A percentile compares a stretch with the other conserved stretches of the same genome.
Evolutionary conservation across 177 flowering plant species (phyloP).

Genomic region (Tripterygium wilfordii): DNA sequence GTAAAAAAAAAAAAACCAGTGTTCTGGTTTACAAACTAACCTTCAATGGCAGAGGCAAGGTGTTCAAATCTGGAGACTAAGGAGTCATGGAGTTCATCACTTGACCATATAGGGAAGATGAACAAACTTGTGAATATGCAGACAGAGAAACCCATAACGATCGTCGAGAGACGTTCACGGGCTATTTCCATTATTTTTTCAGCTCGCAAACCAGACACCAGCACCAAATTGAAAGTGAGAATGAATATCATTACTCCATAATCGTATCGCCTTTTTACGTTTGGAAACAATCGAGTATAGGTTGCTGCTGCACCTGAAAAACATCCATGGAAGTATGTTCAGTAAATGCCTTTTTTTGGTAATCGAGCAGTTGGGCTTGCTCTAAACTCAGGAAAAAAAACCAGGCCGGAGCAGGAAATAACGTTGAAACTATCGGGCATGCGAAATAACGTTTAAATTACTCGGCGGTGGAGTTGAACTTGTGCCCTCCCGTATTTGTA

Average conservation of each 20-base stretch:
- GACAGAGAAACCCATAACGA: slow-evolving; percentile 61
- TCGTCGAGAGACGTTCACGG: slow-evolving; percentile 55
- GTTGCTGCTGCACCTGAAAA: slow-evolving; percentile 59
- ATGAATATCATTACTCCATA: slow-evolving; percentile 78
- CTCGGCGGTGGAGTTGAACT: too few relatives aligned
- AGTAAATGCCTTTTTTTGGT: too few relatives aligned
- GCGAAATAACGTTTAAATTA: too few relatives aligned
- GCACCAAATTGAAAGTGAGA: slow-evolving; percentile 75
- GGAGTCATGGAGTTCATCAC: slow-evolving; percentile 72
- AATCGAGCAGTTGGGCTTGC: too few relatives aligned
- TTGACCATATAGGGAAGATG: slow-evolving; percentile 67
- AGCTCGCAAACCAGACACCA: slow-evolving; percentile 55
- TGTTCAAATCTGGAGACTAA: slow-evolving; percentile 41
- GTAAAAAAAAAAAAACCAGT: too few relatives aligned
- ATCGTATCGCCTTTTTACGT: slow-evolving; percentile 57
- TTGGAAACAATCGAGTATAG: slow-evolving; percentile 46
- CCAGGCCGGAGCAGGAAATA: too few relatives aligned
- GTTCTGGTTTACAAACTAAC: slow-evolving; percentile 19
- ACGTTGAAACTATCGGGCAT: too few relatives aligned
- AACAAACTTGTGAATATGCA: slow-evolving; percentile 57
- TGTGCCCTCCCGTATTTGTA: too few relatives aligned
- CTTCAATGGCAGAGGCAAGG: slow-evolving; percentile 55
- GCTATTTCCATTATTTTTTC: slow-evolving; percentile 45
- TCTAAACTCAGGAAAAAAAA: too few relatives aligned
- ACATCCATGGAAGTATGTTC: too few relatives aligned